These are phyloP conservation scores for Gardenia jasminoides DNA, from an alignment of 257 asterid genomes.

Conservation along the genomic window DNA sequence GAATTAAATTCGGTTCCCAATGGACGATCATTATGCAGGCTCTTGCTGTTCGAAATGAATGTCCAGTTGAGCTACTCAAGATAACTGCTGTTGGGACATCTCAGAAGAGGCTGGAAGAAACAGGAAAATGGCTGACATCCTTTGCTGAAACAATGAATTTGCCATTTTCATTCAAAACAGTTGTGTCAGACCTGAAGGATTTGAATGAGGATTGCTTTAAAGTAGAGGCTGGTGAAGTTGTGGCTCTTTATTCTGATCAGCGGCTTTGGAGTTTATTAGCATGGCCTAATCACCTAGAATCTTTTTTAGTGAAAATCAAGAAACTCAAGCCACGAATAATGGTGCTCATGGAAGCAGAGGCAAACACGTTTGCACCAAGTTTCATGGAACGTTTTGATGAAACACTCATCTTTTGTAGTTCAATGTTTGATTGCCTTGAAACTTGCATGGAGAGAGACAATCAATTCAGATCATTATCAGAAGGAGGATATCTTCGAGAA, in stretches of 20 bases:
- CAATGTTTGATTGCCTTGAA: slow-evolving; percentile 26
- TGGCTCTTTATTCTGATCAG: too few relatives aligned
- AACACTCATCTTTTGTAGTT: slow-evolving; percentile 20
- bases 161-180: slow-evolving; percentile 20
- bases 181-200: slow-evolving; percentile 27
- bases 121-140: slow-evolving; percentile 28
- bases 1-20: too few relatives aligned
- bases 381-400: too few relatives aligned
- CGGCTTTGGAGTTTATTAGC: too few relatives aligned
- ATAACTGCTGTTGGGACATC: slow-evolving; percentile 42
- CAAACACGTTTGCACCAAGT: too few relatives aligned
- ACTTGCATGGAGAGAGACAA: slow-evolving; percentile 26
- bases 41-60: slow-evolving; percentile 20
- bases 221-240: slow-evolving; percentile 28
- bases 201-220: slow-evolving; percentile 31
- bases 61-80: slow-evolving; percentile 36
- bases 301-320: slow-evolving; percentile 23
- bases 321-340: slow-evolving; percentile 32
- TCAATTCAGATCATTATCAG: slow-evolving; percentile 13
- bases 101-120: slow-evolving; percentile 25
- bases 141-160: too few relatives aligned
- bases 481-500: slow-evolving; percentile 19
- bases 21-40: slow-evolving; percentile 43
- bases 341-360: slow-evolving; percentile 36
- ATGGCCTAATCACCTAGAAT: slow-evolving; percentile 24